Percentiles rank a stretch among this genome's conserved stretches.
Evolutionary conservation across 345 rosid species (phyloP).

Genomic region (Pistacia integerrima): DNA sequence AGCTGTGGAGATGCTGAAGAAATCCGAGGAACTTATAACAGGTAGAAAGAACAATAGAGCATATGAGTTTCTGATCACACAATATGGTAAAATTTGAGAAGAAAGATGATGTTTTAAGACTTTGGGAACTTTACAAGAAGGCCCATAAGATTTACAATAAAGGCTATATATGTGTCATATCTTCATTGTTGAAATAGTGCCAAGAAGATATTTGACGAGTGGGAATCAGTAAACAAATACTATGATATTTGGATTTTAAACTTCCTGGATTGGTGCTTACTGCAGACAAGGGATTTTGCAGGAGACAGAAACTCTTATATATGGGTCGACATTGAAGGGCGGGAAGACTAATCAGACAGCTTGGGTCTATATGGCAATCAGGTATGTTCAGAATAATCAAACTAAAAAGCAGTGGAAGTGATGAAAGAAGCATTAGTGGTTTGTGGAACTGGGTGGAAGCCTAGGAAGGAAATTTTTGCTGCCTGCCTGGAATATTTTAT

Average conservation of each 20-base stretch:
- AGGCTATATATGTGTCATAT: constrained; percentile 25
- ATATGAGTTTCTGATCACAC: constrained; percentile 31
- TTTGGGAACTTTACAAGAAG: constrained; percentile 43
- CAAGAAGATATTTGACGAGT: constrained; percentile 39
- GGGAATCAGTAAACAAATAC: constrained; percentile 28
- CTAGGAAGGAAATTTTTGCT: constrained; percentile 18
- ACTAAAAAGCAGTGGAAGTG: constrained; percentile 27
- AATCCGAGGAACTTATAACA: constrained; percentile 29
- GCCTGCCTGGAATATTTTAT: constrained; percentile 31
- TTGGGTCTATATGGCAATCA: constrained; percentile 33
- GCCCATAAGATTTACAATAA: constrained; percentile 13
- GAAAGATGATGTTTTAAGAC: constrained; percentile 43
- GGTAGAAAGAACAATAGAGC: not conserved
- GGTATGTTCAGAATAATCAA: constrained; percentile 26
- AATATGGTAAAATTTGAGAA: constrained; percentile 35
- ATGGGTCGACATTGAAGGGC: constrained; percentile 23
- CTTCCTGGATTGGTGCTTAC: constrained; percentile 32
- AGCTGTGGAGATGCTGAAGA: constrained; percentile 35
- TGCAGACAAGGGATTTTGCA: constrained; percentile 30
- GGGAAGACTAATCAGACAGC: constrained; percentile 19
- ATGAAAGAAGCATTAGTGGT: constrained; percentile 33
- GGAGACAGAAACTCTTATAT: constrained; percentile 32
- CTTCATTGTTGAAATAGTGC: constrained; percentile 38
- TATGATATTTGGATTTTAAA: constrained; percentile 33
- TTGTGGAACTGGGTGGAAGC: constrained; percentile 20